A percentile compares a stretch with the other conserved stretches of the same genome.
phyloP scores from a whole-genome alignment of 208 protist genomes.

The Trypanosoma melophagium region DNA sequence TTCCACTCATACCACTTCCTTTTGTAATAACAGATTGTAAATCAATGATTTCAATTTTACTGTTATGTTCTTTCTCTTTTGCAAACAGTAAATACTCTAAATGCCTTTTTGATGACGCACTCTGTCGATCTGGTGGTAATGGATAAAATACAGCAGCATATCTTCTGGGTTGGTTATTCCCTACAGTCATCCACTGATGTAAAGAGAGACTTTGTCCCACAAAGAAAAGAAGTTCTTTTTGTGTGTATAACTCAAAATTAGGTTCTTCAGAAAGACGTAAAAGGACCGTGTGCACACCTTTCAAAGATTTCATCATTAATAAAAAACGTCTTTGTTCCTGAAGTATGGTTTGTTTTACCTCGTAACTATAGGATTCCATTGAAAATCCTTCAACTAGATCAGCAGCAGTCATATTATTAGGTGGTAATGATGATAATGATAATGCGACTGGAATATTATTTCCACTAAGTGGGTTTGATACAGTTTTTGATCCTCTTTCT shows the following conservation, averaged over 20 bases:
- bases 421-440: too few relatives aligned
- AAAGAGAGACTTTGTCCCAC: conserved; percentile 8
- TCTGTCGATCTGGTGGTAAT: conserved; percentile 6
- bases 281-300: conserved; percentile 7
- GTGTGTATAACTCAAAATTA: not conserved
- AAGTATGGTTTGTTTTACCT: conserved; percentile 11
- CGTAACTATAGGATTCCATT: conserved; percentile 11
- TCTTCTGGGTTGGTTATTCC: not conserved
- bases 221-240: conserved; percentile 4
- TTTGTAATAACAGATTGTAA: conserved; percentile 17
- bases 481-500: too few relatives aligned
- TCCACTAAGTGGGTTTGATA: too few relatives aligned
- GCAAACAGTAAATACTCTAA: conserved; percentile 15
- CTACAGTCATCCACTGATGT: conserved; percentile 10
- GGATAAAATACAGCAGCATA: conserved; percentile 24
- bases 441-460: too few relatives aligned
- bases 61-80: not conserved
- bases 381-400: not conserved
- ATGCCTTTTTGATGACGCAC: conserved; percentile 6
- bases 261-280: conserved; percentile 3
- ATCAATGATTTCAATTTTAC: conserved; percentile 23
- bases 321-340: conserved; percentile 17
- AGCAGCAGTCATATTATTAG: too few relatives aligned
- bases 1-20: too few relatives aligned
- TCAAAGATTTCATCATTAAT: not conserved